These are phyloP conservation scores for Saccharomycopsis fodiens DNA, from an alignment of 805 yeast species.

Conservation along the genomic window DNA sequence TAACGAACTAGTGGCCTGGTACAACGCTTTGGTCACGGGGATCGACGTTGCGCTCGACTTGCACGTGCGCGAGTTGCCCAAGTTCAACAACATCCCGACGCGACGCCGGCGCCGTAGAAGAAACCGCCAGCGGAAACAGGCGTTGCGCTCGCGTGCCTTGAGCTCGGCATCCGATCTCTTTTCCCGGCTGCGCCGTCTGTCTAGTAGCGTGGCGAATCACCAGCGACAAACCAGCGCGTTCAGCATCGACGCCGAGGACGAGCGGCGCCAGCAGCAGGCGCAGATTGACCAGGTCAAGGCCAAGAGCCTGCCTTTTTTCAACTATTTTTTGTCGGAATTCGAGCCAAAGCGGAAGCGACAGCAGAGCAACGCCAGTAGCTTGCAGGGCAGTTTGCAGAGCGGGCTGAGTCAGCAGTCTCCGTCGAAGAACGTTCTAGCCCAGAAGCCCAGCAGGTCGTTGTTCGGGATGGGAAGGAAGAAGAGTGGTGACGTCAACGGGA, in stretches of 20 bases:
- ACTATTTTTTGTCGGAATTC: conserved; percentile 18
- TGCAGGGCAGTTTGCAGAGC: not conserved
- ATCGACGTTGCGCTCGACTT: conserved; percentile 76
- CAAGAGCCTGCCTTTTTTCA: conserved; percentile 16
- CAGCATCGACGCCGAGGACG: not conserved
- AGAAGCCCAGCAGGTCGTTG: not conserved
- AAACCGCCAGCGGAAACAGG: conserved; percentile 41
- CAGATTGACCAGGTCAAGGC: conserved; percentile 3
- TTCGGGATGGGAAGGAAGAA: conserved; percentile 1
- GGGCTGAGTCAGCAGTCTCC: not conserved
- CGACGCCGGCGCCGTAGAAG: conserved; percentile 65
- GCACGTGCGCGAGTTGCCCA: conserved; percentile 63
- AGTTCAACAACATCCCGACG: conserved; percentile 74
- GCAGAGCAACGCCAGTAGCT: not conserved
- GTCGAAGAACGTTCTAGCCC: not conserved
- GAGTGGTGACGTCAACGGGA: not conserved
- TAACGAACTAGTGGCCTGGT: conserved; percentile 22
- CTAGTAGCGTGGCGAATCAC: conserved; percentile 3
- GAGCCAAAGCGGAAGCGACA: conserved; percentile 6
- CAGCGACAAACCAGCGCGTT: conserved; percentile 2
- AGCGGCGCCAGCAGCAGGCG: not conserved
- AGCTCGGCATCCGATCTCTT: conserved; percentile 14
- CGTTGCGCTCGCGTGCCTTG: conserved; percentile 4
- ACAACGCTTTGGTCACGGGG: conserved; percentile 62
- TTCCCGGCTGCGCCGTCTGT: conserved; percentile 12